A percentile compares a stretch with the other conserved stretches of the same genome.
Evolutionary conservation across 352 stramenopile species (phyloP).

Genomic region (Pythium guiyangense): DNA sequence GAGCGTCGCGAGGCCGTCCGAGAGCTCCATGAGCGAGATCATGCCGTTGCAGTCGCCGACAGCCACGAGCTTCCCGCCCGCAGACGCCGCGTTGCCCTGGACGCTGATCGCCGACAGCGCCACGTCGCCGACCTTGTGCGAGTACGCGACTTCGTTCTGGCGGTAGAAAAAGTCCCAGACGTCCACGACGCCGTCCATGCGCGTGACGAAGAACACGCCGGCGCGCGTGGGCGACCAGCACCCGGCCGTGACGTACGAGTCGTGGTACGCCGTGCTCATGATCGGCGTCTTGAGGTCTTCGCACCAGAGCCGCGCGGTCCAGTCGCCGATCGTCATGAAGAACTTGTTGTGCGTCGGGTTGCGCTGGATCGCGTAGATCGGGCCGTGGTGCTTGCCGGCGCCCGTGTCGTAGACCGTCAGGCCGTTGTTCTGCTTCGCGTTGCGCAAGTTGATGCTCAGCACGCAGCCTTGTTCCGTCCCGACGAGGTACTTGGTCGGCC

Average conservation of each 20-base stretch:
- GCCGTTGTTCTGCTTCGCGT: slow-evolving; percentile 97
- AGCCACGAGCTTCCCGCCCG: slow-evolving; percentile 91
- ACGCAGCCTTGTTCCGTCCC: slow-evolving; percentile 97
- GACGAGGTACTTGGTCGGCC: slow-evolving; percentile 96
- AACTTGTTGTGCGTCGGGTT: slow-evolving; percentile 98
- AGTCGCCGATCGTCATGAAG: slow-evolving; percentile 97
- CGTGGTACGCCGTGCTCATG: slow-evolving; percentile 96
- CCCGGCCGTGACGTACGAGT: slow-evolving; percentile 94
- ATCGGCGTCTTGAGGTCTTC: slow-evolving; percentile 97
- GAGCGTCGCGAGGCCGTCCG: slow-evolving; percentile 85
- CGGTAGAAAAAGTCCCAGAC: slow-evolving; percentile 98
- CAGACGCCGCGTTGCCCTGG: slow-evolving; percentile 86
- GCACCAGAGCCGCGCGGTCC: slow-evolving; percentile 95
- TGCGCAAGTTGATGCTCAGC: slow-evolving; percentile 93
- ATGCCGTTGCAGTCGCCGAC: slow-evolving; percentile 95
- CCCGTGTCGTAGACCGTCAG: slow-evolving; percentile 94
- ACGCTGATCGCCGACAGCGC: slow-evolving; percentile 91
- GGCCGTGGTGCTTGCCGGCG: slow-evolving; percentile 93
- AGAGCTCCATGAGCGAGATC: slow-evolving; percentile 95
- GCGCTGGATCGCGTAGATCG: slow-evolving; percentile 94
- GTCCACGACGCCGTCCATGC: slow-evolving; percentile 96
- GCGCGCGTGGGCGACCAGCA: slow-evolving; percentile 95
- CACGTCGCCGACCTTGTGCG: slow-evolving; percentile 94
- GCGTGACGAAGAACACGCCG: slow-evolving; percentile 96
- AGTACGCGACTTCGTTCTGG: slow-evolving; percentile 97